Percentiles rank a stretch among this genome's conserved stretches.
phyloP scores from a whole-genome alignment of 345 rosid genomes.

The Carallia pectinifolia region DNA sequence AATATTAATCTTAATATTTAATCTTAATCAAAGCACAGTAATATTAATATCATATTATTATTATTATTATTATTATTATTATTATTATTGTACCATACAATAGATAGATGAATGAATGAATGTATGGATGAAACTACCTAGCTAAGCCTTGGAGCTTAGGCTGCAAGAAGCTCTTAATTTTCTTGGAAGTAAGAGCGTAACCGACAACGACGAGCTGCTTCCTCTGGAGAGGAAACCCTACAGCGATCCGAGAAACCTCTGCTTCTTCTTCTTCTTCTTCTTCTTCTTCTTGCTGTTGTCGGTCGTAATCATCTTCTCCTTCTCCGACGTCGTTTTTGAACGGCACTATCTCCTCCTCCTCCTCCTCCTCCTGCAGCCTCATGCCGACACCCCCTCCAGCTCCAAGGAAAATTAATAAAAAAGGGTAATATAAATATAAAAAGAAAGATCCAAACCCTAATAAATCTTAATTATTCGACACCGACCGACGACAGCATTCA shows the following conservation, averaged over 20 bases:
- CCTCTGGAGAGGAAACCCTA: constrained; percentile 29
- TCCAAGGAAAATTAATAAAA: background rate
- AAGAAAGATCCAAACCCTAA: background rate
- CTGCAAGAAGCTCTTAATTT: constrained; percentile 72
- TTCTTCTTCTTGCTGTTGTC: background rate
- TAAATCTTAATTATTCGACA: too few relatives aligned
- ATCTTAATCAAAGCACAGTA: background rate
- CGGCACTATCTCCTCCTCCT: constrained; percentile 29
- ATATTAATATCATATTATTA: too few relatives aligned
- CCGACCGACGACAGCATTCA: too few relatives aligned
- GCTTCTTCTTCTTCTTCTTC: constrained; percentile 14
- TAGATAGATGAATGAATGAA: too few relatives aligned
- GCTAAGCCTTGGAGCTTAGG: constrained; percentile 73
- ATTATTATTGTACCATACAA: too few relatives aligned
- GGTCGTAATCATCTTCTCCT: constrained; percentile 10
- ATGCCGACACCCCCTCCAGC: constrained; percentile 15
- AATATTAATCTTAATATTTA: background rate
- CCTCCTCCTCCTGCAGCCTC: constrained; percentile 26
- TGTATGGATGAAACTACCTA: constrained; percentile 35
- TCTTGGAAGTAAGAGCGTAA: constrained; percentile 82
- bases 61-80: too few relatives aligned
- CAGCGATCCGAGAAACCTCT: constrained; percentile 15
- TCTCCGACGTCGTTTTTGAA: constrained; percentile 12
- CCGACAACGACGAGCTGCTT: constrained; percentile 55
- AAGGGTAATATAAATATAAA: too few relatives aligned